phyloP scores from a whole-genome alignment of 164 flowering plant species.

The Protea cynaroides region DNA sequence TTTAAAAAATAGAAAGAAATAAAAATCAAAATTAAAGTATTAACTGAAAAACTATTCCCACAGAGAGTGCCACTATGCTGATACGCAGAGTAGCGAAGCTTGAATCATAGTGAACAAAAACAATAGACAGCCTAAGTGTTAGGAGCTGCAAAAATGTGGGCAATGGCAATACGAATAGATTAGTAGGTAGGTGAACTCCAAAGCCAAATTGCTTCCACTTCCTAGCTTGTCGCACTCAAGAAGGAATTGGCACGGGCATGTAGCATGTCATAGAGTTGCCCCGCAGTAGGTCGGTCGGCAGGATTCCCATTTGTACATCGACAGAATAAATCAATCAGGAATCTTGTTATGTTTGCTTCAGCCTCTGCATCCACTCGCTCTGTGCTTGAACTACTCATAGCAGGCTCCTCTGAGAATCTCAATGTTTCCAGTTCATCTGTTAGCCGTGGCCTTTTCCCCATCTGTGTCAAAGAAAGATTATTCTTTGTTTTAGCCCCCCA shows the following conservation, averaged over 20 bases:
- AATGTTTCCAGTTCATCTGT: constrained; percentile 53
- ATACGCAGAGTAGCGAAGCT: too few species aligned
- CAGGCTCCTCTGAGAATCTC: constrained; percentile 18
- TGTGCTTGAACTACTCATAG: constrained; percentile 19
- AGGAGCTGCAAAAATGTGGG: constrained; percentile 22
- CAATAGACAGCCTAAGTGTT: not conserved
- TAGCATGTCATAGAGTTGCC: constrained; percentile 42
- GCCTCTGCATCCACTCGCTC: constrained; percentile 16
- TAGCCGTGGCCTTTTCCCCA: constrained; percentile 60
- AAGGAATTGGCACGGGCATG: constrained; percentile 16
- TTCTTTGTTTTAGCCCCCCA: not conserved
- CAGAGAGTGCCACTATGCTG: too few species aligned
- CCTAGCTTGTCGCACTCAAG: constrained; percentile 11
- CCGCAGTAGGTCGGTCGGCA: constrained; percentile 65
- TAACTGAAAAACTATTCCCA: too few species aligned
- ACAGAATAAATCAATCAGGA: constrained; percentile 52
- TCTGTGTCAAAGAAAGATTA: constrained; percentile 30
- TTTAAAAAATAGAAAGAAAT: too few species aligned
- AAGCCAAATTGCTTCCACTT: not conserved
- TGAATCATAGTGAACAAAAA: too few species aligned
- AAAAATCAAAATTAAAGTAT: too few species aligned
- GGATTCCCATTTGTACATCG: constrained; percentile 65
- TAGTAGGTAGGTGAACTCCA: not conserved
- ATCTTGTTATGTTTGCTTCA: constrained; percentile 36
- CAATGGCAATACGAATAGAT: not conserved